Evolutionary conservation across 805 yeast species (phyloP), one percentile per base, ranked within the genome.

Genomic region (Myxozyma geophila): DNA sequence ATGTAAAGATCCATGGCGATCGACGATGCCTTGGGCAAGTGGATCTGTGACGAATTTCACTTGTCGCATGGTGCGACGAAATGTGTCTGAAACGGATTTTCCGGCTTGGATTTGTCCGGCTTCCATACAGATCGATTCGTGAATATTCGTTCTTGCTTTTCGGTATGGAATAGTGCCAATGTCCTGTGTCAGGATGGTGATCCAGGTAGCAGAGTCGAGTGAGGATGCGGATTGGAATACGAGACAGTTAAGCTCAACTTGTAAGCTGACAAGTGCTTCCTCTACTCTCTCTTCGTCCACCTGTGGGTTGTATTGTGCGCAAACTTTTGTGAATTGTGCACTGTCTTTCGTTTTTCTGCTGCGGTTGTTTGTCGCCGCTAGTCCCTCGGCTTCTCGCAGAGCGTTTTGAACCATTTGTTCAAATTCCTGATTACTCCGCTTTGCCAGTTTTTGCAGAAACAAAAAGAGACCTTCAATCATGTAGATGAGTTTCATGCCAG

Each of bases 171-270:
- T 62, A 7, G 57, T 56, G 23, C 67, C 62, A 44, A 67, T 60
- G 37, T 67, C 70, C 41, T 61, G 65, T 3, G 70, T 67, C 51
- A 67, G 15, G 28, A 56, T 47, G 23, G 67, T 50, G 19, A 67
- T 60, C 70, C 70, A 67, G n/a, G 61, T 53, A 33, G 67, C 69
- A 13, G 62, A 63, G 50, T 67, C 70, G 1, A 23, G 17, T 2
- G 64, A 19, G 13, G 48, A 55, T 15, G 58, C 46, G 17, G 70
- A 47, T 13, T 63, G 64, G 55, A 63, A 39, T 7, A 67, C 55
- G 10, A 59, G 50, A 37, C 67, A 59, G 28, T 57, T 41, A 33
- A 63, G 50, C 15, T n/a, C 23, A 17, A 67, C 49, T n/a, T 67
- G 70, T 10, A 63, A 48, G 41, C n/a, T 40, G 28, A 63, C 37